These are phyloP conservation scores for Pichia sp. DNA, from an alignment of 1,139 yeast genomes.

Conservation along the genomic window DNA sequence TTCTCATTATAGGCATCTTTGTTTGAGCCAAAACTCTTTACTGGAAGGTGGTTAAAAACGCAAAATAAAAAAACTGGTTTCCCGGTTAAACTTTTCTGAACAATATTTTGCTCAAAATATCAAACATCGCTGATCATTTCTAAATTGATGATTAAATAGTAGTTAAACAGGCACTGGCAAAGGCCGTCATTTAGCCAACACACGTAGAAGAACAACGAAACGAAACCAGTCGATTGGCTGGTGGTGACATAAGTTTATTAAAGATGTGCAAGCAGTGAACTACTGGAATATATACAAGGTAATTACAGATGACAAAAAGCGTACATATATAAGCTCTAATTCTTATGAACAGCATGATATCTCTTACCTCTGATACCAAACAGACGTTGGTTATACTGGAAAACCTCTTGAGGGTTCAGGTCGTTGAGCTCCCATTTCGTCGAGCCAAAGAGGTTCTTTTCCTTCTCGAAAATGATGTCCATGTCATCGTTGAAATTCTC, in stretches of 20 bases:
- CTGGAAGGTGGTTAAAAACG: no score
- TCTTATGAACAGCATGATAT: constrained; percentile 66
- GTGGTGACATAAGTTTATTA: background rate
- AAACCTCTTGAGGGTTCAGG: constrained; percentile 84
- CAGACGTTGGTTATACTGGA: constrained; percentile 83
- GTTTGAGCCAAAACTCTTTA: no score
- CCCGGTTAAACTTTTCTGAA: no score
- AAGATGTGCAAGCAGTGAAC: background rate
- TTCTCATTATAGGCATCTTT: no score
- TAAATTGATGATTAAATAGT: no score
- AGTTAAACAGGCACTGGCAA: no score
- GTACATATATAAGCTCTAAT: background rate
- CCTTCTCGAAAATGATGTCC: constrained; percentile 75
- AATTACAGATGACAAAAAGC: constrained; percentile 2
- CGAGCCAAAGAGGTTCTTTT: constrained; percentile 71
- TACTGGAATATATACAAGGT: constrained; percentile 12
- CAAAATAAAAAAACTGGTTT: no score
- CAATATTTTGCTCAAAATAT: no score
- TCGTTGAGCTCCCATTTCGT: constrained; percentile 95
- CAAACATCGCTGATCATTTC: no score
- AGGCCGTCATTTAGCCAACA: no score
- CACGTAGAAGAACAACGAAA: no score
- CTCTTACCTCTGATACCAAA: constrained; percentile 95
- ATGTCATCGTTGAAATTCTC: constrained; percentile 67
- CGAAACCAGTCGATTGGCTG: no score